Conservation (phyloP, 108 stramenopile genomes). For the Ochromonas danica region DNA sequence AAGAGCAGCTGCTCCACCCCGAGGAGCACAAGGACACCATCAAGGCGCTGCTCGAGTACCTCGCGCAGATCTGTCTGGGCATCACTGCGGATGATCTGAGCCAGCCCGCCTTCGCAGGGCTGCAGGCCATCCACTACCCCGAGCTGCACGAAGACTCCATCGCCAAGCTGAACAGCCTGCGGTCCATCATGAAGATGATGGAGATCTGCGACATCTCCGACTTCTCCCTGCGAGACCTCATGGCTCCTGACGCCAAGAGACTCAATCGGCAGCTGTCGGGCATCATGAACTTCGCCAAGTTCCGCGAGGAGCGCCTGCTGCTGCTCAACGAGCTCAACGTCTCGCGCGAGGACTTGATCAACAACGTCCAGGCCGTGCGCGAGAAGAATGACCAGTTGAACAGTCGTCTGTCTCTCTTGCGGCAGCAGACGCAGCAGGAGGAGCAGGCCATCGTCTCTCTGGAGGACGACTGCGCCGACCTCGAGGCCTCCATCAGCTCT, state of each 20-base stretch:
- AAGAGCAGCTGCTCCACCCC: conserved; percentile 72
- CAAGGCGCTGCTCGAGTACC: conserved; percentile 58
- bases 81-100: conserved; percentile 43
- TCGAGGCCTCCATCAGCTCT: conserved; percentile 36
- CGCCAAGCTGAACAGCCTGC: conserved; percentile 75
- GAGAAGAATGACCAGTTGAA: conserved; percentile 26
- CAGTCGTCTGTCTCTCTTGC: conserved; percentile 29
- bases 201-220: conserved; percentile 74
- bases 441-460: conserved; percentile 6
- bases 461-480: conserved; percentile 9
- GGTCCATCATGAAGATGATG: conserved; percentile 71
- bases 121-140: conserved; percentile 57
- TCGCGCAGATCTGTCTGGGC: conserved; percentile 50
- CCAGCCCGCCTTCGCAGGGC: conserved; percentile 1
- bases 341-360: conserved; percentile 42
- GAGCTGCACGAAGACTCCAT: conserved; percentile 79
- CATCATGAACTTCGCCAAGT: conserved; percentile 87
- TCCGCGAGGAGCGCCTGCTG: conserved; percentile 77
- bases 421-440: conserved; percentile 41
- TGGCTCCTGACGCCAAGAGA: conserved; percentile 65
- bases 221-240: conserved; percentile 81
- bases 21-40: conserved; percentile 71
- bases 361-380: background rate
- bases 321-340: conserved; percentile 65
- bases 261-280: conserved; percentile 82